Evolutionary conservation across 2,329 filamentous ascomycete species (phyloP).

Genomic region (Aspergillus bombycis): DNA sequence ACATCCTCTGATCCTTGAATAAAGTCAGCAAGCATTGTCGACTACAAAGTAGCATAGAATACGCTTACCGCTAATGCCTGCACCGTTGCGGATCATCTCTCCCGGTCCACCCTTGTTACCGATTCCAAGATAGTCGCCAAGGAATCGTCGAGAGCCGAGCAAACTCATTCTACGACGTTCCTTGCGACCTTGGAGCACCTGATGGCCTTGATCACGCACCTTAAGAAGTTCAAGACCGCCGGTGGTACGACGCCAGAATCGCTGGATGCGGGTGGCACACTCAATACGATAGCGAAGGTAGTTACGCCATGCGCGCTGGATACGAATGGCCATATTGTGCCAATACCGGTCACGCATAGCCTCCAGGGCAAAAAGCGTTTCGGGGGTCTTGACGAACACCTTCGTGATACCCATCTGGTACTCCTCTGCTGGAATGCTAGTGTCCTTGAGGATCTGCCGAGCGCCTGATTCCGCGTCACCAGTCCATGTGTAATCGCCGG

Average conservation of each 20-base stretch:
- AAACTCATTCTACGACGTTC: constrained; percentile 90
- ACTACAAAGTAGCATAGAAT: background rate
- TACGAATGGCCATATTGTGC: constrained; percentile 99
- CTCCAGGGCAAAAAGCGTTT: constrained; percentile 94
- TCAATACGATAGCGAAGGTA: constrained; percentile 92
- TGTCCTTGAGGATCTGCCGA: constrained; percentile 92
- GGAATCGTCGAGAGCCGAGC: constrained; percentile 85
- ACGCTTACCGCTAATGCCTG: constrained; percentile 66
- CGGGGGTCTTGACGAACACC: constrained; percentile 96
- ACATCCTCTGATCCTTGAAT: constrained; percentile 63
- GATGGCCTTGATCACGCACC: constrained; percentile 84
- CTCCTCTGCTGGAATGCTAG: constrained; percentile 90
- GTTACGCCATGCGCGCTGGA: constrained; percentile 95
- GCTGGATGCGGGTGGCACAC: constrained; percentile 89
- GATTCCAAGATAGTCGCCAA: constrained; percentile 92
- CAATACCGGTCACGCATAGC: constrained; percentile 98
- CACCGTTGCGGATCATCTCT: constrained; percentile 74
- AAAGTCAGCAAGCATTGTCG: background rate
- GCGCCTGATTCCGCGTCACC: constrained; percentile 86
- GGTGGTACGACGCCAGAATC: constrained; percentile 92
- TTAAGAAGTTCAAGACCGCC: constrained; percentile 87
- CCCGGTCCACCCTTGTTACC: constrained; percentile 79
- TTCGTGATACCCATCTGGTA: constrained; percentile 97
- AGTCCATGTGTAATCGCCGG: constrained; percentile 95
- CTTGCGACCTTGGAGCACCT: constrained; percentile 79